A percentile compares a stretch with the other conserved stretches of the same genome.
phyloP scores from a whole-genome alignment of 306 rosid species.

The Macrotyloma uniflorum region DNA sequence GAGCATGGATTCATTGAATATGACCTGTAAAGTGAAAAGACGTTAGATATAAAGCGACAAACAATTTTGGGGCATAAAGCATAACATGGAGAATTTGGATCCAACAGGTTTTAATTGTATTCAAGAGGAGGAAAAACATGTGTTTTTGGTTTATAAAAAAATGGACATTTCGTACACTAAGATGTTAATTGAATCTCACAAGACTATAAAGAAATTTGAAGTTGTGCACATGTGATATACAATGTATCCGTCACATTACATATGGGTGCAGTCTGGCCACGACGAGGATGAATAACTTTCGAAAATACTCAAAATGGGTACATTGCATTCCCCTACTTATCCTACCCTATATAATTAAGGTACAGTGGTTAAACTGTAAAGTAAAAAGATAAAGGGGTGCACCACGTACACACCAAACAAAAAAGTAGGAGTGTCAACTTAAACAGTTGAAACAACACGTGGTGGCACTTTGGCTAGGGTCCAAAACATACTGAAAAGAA shows the following conservation, averaged over 20 bases:
- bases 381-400: not conserved
- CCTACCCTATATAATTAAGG: not conserved
- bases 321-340: not conserved
- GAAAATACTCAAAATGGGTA: not conserved
- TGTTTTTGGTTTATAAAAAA: no score
- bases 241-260: not conserved
- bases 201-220: not conserved
- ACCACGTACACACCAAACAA: not conserved
- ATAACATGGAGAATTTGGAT: not conserved
- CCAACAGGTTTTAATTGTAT: not conserved
- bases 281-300: not conserved
- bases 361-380: not conserved
- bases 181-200: not conserved
- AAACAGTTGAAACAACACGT: not conserved
- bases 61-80: not conserved
- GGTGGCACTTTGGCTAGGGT: not conserved
- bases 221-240: not conserved
- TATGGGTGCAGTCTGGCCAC: not conserved
- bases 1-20: conserved; percentile 3
- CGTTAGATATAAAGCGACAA: not conserved
- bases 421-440: not conserved
- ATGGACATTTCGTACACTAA: not conserved
- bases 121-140: not conserved
- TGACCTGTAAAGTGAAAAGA: conserved; percentile 3
- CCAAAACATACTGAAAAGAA: not conserved